Evolutionary conservation across 148 eudicot species (phyloP), one percentile per base, ranked within the genome.

Genomic region (Rhododendron ferrugineum): DNA sequence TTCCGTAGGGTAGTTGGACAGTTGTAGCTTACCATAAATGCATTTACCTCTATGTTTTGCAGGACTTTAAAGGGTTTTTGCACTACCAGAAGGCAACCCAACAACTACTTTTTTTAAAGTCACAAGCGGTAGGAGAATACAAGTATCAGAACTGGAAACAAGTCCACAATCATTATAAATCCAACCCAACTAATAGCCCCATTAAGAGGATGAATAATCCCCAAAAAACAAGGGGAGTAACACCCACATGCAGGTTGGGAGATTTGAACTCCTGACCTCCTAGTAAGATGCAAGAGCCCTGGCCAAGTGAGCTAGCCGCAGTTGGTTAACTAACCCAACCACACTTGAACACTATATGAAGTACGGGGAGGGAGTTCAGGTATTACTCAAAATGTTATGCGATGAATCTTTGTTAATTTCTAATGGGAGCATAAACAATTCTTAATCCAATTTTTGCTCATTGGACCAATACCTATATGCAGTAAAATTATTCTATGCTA

Each of bases 21-120:
- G 8, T 34, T 52, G 11, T 80, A 52, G 37, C 42, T 79, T 34
- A 13, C 46, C 46, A 54, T 56, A 58, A 56, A 28, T 6, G 34
- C 66, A 52, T 10, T 52, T 52, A 3, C 40, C 56, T 64, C 56
- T 66, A 8, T 62, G 37, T 82, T 42, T 32, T n/a, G 56, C 78
- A 46, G 85, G 28, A 30, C 26, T 40, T 64, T 40, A 34, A 44
- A 64, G 15, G 30, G 14, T 46, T 83, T 23, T 14, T 68, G 58
- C 78, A 70, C 44, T 70, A 47, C 18, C 58, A 47, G 18, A 56
- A 81, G 68, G 70, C 60, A 81, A 42, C 82, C 82, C 64, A 79
- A 52, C 82, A 64, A 50, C 13, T 5, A 6, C 22, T 26, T 26
- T 22, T 20, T 5, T 58, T 20, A 0, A 58, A 58, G 7, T 58